Evolutionary conservation across 2,329 filamentous ascomycete species (phyloP).

Genomic region (Aspergillus sp.): DNA sequence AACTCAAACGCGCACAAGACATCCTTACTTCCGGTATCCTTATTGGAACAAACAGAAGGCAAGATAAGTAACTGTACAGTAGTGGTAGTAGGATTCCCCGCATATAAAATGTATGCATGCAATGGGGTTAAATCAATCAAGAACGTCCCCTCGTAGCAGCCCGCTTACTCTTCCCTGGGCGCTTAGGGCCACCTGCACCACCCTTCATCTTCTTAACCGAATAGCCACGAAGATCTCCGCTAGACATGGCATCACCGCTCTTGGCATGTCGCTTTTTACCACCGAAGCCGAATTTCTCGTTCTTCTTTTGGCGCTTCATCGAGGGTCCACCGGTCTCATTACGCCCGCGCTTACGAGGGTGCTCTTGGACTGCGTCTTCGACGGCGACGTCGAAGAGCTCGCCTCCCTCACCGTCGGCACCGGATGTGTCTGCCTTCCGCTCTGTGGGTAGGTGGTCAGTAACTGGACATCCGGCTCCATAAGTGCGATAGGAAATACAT

Average conservation of each 20-base stretch:
- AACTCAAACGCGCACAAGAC: background rate
- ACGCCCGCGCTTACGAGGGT: slow-evolving; percentile 46
- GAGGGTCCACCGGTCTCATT: slow-evolving; percentile 44
- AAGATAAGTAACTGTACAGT: background rate
- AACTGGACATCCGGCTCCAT: background rate
- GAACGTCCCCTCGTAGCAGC: slow-evolving; percentile 34
- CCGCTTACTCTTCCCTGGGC: slow-evolving; percentile 54
- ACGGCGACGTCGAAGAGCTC: slow-evolving; percentile 91
- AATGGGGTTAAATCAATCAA: slow-evolving; percentile 7
- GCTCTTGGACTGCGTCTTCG: slow-evolving; percentile 65
- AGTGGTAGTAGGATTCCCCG: background rate
- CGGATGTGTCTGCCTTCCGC: slow-evolving; percentile 67
- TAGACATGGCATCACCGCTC: slow-evolving; percentile 84
- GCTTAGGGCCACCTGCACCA: slow-evolving; percentile 43
- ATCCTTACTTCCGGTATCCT: slow-evolving; percentile 3
- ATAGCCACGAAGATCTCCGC: slow-evolving; percentile 77
- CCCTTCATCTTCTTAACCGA: slow-evolving; percentile 82
- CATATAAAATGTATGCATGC: background rate
- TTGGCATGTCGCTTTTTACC: slow-evolving; percentile 92
- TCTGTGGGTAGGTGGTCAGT: slow-evolving; percentile 54
- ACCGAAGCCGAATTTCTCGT: slow-evolving; percentile 91
- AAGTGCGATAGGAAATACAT: slow-evolving; percentile 44
- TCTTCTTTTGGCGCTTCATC: slow-evolving; percentile 84
- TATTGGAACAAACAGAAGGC: background rate
- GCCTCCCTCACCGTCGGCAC: slow-evolving; percentile 63